Base-by-base conservation (phyloP, 1,284 basidiomycete species). In the Ustilago vetiveriae region DNA sequence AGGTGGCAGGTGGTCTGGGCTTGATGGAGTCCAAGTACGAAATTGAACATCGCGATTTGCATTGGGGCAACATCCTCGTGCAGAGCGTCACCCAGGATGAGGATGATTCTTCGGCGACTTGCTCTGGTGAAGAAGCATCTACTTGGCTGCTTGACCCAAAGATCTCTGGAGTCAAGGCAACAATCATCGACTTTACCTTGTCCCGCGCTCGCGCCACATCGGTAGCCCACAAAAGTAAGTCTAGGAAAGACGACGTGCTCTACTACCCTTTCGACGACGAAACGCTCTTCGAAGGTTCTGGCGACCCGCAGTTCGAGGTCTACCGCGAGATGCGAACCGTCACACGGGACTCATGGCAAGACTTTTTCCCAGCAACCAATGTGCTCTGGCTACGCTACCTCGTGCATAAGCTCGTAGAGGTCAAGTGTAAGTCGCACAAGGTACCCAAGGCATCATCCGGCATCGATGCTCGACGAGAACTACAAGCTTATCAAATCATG, bases 11-110 rank as follows among this genome's bases (percentile, higher is more conserved):
- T 45, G 85, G 90, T 0, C 85, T 98, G 0, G 88, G 88, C 0
- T 85, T 87, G 33, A 95, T 92, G 1, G 95, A 98, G 81, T 84
- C 86, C 21, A 83, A 88, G 49, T 87, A 89, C 13, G 85, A 86
- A 17, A 98, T 98, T 70, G 95, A 98, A 92, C 96, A 98, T 83
- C 92, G 95, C 17, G 95, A 98, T 82, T 86, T 98, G 30, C 95
- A 98, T 79, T 93, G 93, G 88, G 95, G 95, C n/a, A 96, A 98
- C 82, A 90, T 98, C 44, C 87, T 98, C 10, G 88, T 98, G 13
- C 55, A 59, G 33, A 19, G 17, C 6, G 50, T 55, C 17, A 27
- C 37, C 21, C 45, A 24, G 32, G 24, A 16, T 19, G 16, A 6
- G 3, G 4, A 37, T 14, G 17, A n/a, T n/a, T n/a, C n/a, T n/a